Base-by-base conservation (phyloP, 768 basidiomycete genomes). In the Chlorophyllum brunneum region DNA sequence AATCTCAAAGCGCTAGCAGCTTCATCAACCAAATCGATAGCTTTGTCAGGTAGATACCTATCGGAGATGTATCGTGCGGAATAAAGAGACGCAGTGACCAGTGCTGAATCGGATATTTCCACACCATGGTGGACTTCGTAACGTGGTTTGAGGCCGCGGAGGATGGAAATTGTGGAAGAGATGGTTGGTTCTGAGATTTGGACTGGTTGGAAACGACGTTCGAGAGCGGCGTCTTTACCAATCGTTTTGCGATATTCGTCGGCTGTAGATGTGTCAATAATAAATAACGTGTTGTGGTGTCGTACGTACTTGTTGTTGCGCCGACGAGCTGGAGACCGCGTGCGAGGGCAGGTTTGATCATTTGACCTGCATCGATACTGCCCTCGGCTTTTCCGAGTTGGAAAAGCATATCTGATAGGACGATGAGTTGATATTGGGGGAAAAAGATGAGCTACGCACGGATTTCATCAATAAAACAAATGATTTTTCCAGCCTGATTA, bases 81-180 rank as follows among this genome's bases (percentile, higher is more conserved):
- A 58, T 95, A 94, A 1, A 93, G 82, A 0, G 92, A 90, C 22
- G 93, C 92, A 3, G 92, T 95, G 10, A 97, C 93, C 3, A 97
- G 73, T 2, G 93, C 91, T 11, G 79, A 77, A 61, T 97, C 93
- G 1, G 90, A 83, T 51, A 97, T 94, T 62, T 91, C 89, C 1
- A 97, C 93, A 26, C 93, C 93, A 56, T 95, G 93, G 61, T 97
- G 93, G 1, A 92, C 90, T 59, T 95, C 92, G 59, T 95, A 94
- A 36, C 83, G 75, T 0, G 86, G 65, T 62, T 93, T 92, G 29
- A 95, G 72, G 6, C 92, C 93, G 16, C 92, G 86, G 0, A 95
- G 76, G 52, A 97, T 97, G 0, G 87, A 86, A 20, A 90, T 88
- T 0, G 90, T 91, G 0, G 85, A 82, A 48, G 88, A 84, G 8